A percentile compares a stretch with the other conserved stretches of the same genome.
These are phyloP conservation scores for Paecilomyces sp. DNA, from an alignment of 2,329 filamentous ascomycete species.

Conservation along the genomic window DNA sequence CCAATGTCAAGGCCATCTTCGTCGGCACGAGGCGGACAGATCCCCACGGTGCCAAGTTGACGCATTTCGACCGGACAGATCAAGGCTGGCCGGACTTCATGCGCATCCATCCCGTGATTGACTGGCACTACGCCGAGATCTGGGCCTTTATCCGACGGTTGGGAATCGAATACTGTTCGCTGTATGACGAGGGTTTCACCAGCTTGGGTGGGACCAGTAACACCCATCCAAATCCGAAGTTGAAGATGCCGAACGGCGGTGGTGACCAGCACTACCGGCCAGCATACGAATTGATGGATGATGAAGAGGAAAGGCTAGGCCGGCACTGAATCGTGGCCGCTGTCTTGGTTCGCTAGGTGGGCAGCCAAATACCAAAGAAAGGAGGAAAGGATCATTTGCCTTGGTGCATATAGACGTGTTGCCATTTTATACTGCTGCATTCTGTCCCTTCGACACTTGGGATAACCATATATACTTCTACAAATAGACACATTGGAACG, in stretches of 20 bases:
- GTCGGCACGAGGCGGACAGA: slow-evolving; percentile 87
- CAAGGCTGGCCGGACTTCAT: slow-evolving; percentile 86
- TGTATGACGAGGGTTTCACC: slow-evolving; percentile 88
- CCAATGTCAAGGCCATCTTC: slow-evolving; percentile 66
- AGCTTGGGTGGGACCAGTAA: slow-evolving; percentile 85
- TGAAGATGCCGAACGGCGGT: background rate
- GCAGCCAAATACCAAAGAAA: background rate
- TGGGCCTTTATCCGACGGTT: slow-evolving; percentile 76
- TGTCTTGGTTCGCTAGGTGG: background rate
- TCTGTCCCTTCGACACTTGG: background rate
- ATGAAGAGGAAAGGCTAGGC: slow-evolving; percentile 3
- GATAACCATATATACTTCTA: background rate
- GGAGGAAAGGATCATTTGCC: background rate
- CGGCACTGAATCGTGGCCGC: background rate
- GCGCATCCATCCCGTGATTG: slow-evolving; percentile 89
- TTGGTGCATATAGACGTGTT: background rate
- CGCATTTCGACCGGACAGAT: slow-evolving; percentile 82
- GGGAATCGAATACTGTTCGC: slow-evolving; percentile 70
- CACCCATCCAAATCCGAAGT: slow-evolving; percentile 73
- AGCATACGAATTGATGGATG: slow-evolving; percentile 9
- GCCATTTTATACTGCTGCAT: background rate
- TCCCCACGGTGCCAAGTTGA: slow-evolving; percentile 73
- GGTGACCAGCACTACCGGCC: slow-evolving; percentile 5
- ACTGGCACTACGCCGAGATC: slow-evolving; percentile 94
- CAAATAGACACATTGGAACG: background rate